phyloP scores from a whole-genome alignment of 345 rosid genomes.

The Gossypium anomalum region DNA sequence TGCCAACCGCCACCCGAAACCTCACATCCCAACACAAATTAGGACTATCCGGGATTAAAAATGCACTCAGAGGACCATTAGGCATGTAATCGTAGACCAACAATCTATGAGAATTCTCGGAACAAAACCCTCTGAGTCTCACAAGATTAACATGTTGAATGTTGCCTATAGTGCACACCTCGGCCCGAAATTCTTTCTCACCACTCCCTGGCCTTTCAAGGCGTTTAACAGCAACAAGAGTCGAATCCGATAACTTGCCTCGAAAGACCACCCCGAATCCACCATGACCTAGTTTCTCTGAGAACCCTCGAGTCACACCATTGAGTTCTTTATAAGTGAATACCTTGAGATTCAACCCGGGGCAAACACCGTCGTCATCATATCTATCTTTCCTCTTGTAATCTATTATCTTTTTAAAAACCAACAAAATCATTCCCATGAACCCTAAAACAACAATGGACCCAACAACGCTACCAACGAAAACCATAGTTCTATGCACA shows the following conservation, averaged over 20 bases:
- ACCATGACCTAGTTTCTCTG: conserved; percentile 55
- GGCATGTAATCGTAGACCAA: conserved; percentile 66
- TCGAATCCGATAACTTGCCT: conserved; percentile 43
- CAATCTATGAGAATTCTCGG: conserved; percentile 55
- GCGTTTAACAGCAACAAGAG: conserved; percentile 58
- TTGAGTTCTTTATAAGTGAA: conserved; percentile 54
- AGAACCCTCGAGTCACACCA: conserved; percentile 42
- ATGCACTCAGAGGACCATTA: conserved; percentile 52
- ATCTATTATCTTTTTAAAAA: conserved; percentile 39
- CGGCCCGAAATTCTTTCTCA: conserved; percentile 57
- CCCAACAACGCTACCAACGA: conserved; percentile 50
- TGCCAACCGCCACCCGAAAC: conserved; percentile 45
- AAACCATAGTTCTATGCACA: conserved; percentile 33
- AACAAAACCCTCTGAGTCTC: conserved; percentile 64
- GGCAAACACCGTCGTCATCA: conserved; percentile 33
- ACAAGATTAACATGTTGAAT: conserved; percentile 72
- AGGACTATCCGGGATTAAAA: conserved; percentile 36
- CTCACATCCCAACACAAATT: conserved; percentile 39
- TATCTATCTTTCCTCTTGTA: conserved; percentile 26
- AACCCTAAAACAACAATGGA: conserved; percentile 40
- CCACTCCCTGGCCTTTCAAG: conserved; percentile 58
- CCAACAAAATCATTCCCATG: conserved; percentile 29
- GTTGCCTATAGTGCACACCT: conserved; percentile 67
- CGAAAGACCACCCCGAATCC: conserved; percentile 64
- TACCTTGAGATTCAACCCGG: conserved; percentile 55